Conservation (phyloP, 2,329 filamentous ascomycete species). For the Colletotrichum kahawae region DNA sequence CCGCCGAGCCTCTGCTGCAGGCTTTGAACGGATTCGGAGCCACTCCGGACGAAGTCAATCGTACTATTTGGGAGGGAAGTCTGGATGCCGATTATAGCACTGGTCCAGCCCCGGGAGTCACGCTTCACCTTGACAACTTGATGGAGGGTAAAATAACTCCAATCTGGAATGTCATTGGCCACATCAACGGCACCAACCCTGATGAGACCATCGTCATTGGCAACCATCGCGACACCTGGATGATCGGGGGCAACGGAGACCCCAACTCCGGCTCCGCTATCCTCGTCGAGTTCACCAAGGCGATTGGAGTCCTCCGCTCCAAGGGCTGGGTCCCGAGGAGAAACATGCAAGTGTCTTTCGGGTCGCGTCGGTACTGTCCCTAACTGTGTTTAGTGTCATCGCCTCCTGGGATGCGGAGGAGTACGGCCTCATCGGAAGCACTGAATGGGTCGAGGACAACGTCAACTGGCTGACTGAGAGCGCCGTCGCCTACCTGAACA, state of each 20-base stretch:
- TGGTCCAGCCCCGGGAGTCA: conserved; percentile 57
- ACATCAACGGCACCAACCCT: conserved; percentile 77
- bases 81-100: conserved; percentile 47
- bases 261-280: conserved; percentile 82
- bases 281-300: conserved; percentile 75
- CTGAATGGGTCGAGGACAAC: conserved; percentile 87
- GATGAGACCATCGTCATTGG: conserved; percentile 81
- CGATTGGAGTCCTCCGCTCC: conserved; percentile 71
- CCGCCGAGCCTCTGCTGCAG: conserved; percentile 78
- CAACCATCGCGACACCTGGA: conserved; percentile 85
- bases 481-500: conserved; percentile 79
- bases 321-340: conserved; percentile 82
- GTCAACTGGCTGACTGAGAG: conserved; percentile 75
- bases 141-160: conserved; percentile 71
- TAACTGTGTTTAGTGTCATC: conserved; percentile 62
- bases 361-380: background rate
- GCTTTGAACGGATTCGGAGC: conserved; percentile 79
- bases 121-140: conserved; percentile 69
- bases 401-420: conserved; percentile 77
- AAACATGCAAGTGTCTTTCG: conserved; percentile 46
- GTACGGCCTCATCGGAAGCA: conserved; percentile 80
- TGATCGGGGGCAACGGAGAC: conserved; percentile 83
- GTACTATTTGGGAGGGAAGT: conserved; percentile 61
- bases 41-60: conserved; percentile 69
- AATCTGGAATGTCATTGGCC: conserved; percentile 80